phyloP scores from a whole-genome alignment of 1,139 yeast genomes.

The Meyerozyma guilliermondii region DNA sequence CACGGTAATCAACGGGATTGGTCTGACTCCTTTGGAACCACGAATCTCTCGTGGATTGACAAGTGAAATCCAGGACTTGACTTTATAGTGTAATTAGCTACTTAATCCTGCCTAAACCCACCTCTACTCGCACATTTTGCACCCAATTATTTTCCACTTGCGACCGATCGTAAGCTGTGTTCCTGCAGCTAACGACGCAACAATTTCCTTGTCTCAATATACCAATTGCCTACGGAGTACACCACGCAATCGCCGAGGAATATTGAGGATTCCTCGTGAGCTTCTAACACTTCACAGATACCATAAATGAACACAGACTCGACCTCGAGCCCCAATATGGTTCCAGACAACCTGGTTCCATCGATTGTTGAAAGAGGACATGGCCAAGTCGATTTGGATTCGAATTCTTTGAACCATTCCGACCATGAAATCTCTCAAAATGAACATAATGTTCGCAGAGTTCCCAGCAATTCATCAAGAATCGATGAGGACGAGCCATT shows the following conservation, averaged over 20 bases:
- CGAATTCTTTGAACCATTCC: not conserved
- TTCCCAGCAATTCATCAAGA: not conserved
- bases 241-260: not conserved
- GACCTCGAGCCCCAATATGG: not conserved
- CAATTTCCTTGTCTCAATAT: not conserved
- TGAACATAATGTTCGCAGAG: not conserved
- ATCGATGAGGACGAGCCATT: not conserved
- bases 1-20: not conserved
- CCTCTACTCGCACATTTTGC: not conserved
- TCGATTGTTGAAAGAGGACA: not conserved
- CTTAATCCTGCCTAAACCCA: not conserved
- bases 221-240: not conserved
- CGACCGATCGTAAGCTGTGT: not conserved
- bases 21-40: not conserved
- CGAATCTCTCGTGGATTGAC: not conserved
- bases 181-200: not conserved
- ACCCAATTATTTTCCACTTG: not conserved
- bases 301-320: not conserved
- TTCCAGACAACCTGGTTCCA: not conserved
- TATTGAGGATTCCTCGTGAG: not conserved
- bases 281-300: not conserved
- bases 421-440: not conserved
- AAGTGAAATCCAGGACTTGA: slow-evolving; percentile 1
- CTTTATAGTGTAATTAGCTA: not conserved
- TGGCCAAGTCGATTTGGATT: not conserved